Evolutionary conservation across 257 asterid genomes (phyloP).

Genomic region (Primulina eburnea): DNA sequence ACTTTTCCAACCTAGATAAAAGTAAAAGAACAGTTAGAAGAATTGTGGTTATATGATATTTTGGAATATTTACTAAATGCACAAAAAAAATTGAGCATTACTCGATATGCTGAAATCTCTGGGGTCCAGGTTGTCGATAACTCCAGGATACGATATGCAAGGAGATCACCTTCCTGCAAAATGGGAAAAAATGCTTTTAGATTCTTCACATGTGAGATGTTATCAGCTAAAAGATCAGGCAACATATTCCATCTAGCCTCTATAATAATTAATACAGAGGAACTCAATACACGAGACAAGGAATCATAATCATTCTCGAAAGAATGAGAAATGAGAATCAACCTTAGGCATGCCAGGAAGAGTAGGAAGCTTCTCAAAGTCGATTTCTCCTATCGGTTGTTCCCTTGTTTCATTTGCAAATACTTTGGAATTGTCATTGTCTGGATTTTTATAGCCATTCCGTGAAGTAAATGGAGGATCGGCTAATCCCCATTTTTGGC

Average conservation of each 20-base stretch:
- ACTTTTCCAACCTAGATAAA: slow-evolving; percentile 75
- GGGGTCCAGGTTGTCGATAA: slow-evolving; percentile 96
- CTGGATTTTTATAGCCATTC: slow-evolving; percentile 36
- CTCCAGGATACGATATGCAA: slow-evolving; percentile 76
- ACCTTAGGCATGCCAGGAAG: slow-evolving; percentile 74
- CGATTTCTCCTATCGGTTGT: slow-evolving; percentile 32
- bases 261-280: background rate
- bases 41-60: slow-evolving; percentile 2
- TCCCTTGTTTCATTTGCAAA: slow-evolving; percentile 32
- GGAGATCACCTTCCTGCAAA: slow-evolving; percentile 79
- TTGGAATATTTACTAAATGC: slow-evolving; percentile 9
- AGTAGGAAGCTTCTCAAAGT: slow-evolving; percentile 70
- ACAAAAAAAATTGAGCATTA: slow-evolving; percentile 33
- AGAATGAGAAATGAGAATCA: slow-evolving; percentile 22
- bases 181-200: background rate
- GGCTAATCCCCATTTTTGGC: slow-evolving; percentile 91
- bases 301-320: slow-evolving; percentile 4
- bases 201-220: background rate
- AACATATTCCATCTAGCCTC: slow-evolving; percentile 1
- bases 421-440: slow-evolving; percentile 35
- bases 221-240: background rate
- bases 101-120: slow-evolving; percentile 70
- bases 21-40: slow-evolving; percentile 13
- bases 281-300: background rate
- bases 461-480: slow-evolving; percentile 42